These are phyloP conservation scores for Auriscalpium vulgare DNA, from an alignment of 768 basidiomycete genomes.

Conservation along the genomic window DNA sequence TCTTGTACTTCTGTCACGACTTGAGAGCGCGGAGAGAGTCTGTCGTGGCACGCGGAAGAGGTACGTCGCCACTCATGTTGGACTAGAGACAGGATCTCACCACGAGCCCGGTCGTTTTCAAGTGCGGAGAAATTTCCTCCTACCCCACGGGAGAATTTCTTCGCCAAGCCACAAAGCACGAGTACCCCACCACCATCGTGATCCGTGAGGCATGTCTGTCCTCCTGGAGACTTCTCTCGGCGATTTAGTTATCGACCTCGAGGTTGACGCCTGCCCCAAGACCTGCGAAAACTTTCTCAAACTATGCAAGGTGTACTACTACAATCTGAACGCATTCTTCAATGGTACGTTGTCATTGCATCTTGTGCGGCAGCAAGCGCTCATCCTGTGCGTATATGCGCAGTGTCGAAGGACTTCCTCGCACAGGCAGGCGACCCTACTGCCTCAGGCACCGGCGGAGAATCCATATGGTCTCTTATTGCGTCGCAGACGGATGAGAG, in stretches of 20 bases:
- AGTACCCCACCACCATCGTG: too few relatives aligned
- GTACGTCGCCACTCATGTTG: too few relatives aligned
- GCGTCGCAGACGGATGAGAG: constrained; percentile 34
- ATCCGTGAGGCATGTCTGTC: constrained; percentile 64
- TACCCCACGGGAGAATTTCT: too few relatives aligned
- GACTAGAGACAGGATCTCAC: too few relatives aligned
- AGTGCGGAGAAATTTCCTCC: too few relatives aligned
- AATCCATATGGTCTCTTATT: constrained; percentile 78
- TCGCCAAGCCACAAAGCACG: too few relatives aligned
- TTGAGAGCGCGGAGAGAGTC: too few relatives aligned
- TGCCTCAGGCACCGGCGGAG: constrained; percentile 90
- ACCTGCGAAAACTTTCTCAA: constrained; percentile 96
- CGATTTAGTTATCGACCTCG: constrained; percentile 93
- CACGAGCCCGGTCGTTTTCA: too few relatives aligned
- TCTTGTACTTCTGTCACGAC: too few relatives aligned
- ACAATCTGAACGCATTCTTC: constrained; percentile 96
- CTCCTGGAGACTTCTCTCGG: constrained; percentile 95
- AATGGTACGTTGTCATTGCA: constrained; percentile 57
- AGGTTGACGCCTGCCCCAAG: constrained; percentile 83
- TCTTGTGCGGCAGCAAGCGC: not conserved
- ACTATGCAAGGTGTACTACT: constrained; percentile 94
- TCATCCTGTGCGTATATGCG: not conserved
- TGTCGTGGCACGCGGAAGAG: too few relatives aligned
- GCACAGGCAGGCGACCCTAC: constrained; percentile 96
- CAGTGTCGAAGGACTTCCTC: constrained; percentile 95